These are phyloP conservation scores for Fennellomyces sp. DNA, from an alignment of 371 early-diverging fungal species.

Conservation along the genomic window DNA sequence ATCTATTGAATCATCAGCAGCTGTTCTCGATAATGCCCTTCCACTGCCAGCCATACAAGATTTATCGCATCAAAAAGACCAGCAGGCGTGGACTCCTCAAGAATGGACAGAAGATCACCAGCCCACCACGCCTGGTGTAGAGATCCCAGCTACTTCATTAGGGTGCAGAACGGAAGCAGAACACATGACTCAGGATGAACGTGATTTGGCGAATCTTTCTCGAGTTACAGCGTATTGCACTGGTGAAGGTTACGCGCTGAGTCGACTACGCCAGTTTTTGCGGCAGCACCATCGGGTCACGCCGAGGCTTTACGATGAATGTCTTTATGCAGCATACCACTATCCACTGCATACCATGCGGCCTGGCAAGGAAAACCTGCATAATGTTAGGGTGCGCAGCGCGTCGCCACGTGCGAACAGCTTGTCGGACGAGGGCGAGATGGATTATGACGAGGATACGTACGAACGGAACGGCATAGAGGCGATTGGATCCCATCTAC, in stretches of 20 bases:
- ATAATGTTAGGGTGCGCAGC: conserved; percentile 43
- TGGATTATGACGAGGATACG: conserved; percentile 48
- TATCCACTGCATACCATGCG: conserved; percentile 57
- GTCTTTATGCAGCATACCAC: conserved; percentile 66
- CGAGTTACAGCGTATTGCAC: conserved; percentile 94
- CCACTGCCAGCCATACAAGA: conserved; percentile 13
- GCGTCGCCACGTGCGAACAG: conserved; percentile 24
- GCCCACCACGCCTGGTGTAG: too few species aligned
- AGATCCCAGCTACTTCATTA: conserved; percentile 17
- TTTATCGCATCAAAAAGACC: conserved; percentile 3
- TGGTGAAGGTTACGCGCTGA: conserved; percentile 72
- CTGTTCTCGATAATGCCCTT: conserved; percentile 5
- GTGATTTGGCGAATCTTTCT: conserved; percentile 59
- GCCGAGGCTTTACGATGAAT: conserved; percentile 65
- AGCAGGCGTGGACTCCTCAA: not conserved
- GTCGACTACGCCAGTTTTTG: conserved; percentile 57
- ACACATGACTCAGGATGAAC: conserved; percentile 67
- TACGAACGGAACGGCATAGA: conserved; percentile 7
- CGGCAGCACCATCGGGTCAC: conserved; percentile 56
- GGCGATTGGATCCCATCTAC: not conserved
- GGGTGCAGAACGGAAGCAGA: conserved; percentile 62
- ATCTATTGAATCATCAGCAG: conserved; percentile 18
- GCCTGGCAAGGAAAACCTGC: conserved; percentile 45
- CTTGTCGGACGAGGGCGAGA: conserved; percentile 44
- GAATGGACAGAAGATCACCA: conserved; percentile 6